Evolutionary conservation across 2,329 filamentous ascomycete genomes (phyloP).

Genomic region (Fusarium sp.): DNA sequence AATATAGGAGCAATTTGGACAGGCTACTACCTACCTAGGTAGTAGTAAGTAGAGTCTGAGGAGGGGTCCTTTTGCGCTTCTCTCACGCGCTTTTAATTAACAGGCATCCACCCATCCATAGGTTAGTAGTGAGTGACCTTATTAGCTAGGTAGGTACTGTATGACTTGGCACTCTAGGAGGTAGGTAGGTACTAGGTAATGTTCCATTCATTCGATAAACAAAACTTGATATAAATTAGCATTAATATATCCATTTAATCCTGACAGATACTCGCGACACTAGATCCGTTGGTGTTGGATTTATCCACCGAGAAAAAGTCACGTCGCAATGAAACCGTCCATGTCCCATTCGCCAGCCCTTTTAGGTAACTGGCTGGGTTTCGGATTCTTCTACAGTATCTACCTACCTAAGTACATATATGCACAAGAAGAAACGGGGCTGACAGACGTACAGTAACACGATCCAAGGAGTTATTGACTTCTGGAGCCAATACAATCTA

Average conservation of each 20-base stretch:
- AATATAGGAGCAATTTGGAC: conserved; percentile 9
- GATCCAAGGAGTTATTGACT: too few relatives aligned
- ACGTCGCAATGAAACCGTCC: conserved; percentile 36
- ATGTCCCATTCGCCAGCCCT: conserved; percentile 22
- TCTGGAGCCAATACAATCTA: too few relatives aligned
- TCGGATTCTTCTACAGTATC: conserved; percentile 22
- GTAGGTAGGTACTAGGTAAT: not conserved
- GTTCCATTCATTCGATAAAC: not conserved
- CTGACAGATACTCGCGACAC: not conserved
- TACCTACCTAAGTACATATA: not conserved
- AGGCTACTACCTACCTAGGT: not conserved
- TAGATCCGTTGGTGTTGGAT: conserved; percentile 5
- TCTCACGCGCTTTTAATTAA: conserved; percentile 4
- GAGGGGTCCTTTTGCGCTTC: conserved; percentile 18
- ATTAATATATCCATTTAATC: not conserved
- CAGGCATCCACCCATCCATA: not conserved
- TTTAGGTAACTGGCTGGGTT: conserved; percentile 33
- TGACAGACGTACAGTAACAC: conserved; percentile 1
- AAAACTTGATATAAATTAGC: not conserved
- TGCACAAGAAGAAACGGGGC: conserved; percentile 29
- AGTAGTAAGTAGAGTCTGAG: not conserved
- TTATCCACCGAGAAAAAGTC: conserved; percentile 37
- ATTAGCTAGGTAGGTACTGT: not conserved
- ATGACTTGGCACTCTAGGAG: not conserved
- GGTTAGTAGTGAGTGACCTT: not conserved